These are phyloP conservation scores for Penicillium sp. DNA, from an alignment of 2,329 filamentous ascomycete genomes.

Conservation along the genomic window DNA sequence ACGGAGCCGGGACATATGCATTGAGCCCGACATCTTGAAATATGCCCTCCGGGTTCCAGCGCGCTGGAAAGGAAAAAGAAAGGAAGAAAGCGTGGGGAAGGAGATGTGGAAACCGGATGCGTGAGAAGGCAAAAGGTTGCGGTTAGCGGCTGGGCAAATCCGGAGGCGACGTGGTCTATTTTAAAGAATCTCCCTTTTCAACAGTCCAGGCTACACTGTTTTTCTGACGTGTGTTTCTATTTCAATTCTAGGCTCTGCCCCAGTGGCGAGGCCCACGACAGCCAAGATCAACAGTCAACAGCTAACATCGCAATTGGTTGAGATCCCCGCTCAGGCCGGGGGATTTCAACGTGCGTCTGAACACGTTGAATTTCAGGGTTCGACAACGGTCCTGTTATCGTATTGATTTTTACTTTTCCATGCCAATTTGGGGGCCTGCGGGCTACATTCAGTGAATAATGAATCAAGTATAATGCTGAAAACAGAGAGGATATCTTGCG, in stretches of 20 bases:
- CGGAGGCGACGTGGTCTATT: conserved; percentile 24
- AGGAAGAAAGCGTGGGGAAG: not conserved
- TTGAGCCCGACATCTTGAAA: conserved; percentile 48
- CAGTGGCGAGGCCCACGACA: conserved; percentile 13
- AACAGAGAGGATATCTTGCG: conserved; percentile 23
- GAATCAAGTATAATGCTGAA: not conserved
- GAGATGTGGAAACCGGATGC: conserved; percentile 7
- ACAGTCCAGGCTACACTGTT: conserved; percentile 28
- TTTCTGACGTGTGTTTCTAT: conserved; percentile 11
- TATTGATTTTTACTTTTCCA: too few species aligned
- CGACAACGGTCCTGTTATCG: too few species aligned
- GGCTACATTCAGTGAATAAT: not conserved
- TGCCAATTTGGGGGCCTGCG: too few species aligned
- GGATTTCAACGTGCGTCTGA: not conserved
- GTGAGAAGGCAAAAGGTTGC: conserved; percentile 2
- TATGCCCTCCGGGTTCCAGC: not conserved
- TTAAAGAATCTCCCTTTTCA: not conserved
- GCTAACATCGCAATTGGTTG: conserved; percentile 8
- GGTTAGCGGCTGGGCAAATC: conserved; percentile 8
- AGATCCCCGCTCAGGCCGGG: not conserved
- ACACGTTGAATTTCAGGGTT: not conserved
- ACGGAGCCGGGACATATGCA: conserved; percentile 62
- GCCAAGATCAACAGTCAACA: conserved; percentile 6
- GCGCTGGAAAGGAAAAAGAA: not conserved
- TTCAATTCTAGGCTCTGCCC: not conserved